Conservation (phyloP, 2,329 filamentous ascomycete genomes). For the Escovopsis sp. region DNA sequence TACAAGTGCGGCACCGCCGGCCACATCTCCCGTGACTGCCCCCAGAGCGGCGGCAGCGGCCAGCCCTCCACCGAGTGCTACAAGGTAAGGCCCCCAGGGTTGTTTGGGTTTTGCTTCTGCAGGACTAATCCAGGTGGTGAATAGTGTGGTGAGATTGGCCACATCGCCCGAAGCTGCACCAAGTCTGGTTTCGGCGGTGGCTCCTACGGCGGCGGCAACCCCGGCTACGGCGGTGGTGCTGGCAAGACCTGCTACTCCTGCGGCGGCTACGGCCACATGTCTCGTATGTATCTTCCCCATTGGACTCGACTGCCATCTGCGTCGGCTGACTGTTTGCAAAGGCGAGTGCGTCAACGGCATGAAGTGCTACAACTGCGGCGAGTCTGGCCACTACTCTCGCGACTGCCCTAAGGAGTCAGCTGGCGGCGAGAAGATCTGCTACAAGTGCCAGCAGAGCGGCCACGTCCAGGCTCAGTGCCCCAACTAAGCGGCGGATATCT, state of each 20-base stretch:
- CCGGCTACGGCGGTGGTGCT: constrained; percentile 35
- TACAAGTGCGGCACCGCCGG: constrained; percentile 70
- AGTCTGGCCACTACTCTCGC: constrained; percentile 86
- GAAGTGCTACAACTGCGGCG: constrained; percentile 98
- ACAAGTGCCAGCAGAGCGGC: constrained; percentile 76
- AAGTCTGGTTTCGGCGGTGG: constrained; percentile 44
- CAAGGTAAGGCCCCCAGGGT: constrained; percentile 39
- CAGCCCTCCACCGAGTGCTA: constrained; percentile 62
- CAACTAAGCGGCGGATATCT: constrained; percentile 34
- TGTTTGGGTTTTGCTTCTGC: background rate
- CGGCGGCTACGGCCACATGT: constrained; percentile 94
- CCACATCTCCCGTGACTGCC: constrained; percentile 86
- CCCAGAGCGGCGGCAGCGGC: constrained; percentile 33
- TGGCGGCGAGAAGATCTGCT: constrained; percentile 88
- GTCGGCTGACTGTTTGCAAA: constrained; percentile 9
- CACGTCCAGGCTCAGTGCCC: constrained; percentile 93
- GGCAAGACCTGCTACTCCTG: constrained; percentile 96
- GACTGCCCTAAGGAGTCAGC: constrained; percentile 90
- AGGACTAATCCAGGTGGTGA: constrained; percentile 3
- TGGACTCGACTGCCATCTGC: too few species aligned
- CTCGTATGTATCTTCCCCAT: constrained; percentile 38
- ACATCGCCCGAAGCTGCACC: constrained; percentile 87
- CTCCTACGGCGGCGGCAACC: constrained; percentile 23
- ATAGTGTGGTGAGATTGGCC: constrained; percentile 81
- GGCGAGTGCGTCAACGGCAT: constrained; percentile 94